A percentile compares a stretch with the other conserved stretches of the same genome.
Evolutionary conservation across 495 filamentous ascomycete genomes (phyloP).

Genomic region (Xylaria grammica): DNA sequence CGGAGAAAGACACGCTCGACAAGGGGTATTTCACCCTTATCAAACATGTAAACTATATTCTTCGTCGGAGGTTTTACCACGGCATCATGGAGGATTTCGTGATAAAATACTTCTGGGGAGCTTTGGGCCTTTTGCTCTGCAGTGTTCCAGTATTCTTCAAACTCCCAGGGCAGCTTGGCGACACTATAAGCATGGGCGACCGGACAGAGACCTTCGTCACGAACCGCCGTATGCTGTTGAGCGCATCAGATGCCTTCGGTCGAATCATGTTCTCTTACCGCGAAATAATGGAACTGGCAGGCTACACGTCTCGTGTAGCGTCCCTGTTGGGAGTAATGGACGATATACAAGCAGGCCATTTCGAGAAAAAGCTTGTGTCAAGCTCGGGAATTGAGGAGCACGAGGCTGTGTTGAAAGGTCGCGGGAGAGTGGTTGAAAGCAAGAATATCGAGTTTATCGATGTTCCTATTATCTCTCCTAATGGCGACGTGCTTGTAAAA

Average conservation of each 20-base stretch:
- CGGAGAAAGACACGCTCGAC: constrained; percentile 95
- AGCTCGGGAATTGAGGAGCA: constrained; percentile 80
- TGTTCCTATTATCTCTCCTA: constrained; percentile 97
- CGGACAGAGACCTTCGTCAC: constrained; percentile 95
- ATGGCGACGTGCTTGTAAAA: constrained; percentile 87
- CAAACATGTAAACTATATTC: constrained; percentile 96
- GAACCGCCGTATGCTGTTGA: constrained; percentile 87
- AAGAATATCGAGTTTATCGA: constrained; percentile 83
- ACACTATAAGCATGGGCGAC: constrained; percentile 80
- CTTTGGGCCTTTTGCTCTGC: constrained; percentile 89
- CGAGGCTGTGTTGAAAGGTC: constrained; percentile 75
- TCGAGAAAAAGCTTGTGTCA: constrained; percentile 94
- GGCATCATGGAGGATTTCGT: constrained; percentile 99
- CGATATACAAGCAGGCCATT: constrained; percentile 84
- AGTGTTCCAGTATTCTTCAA: constrained; percentile 96
- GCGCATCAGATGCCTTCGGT: constrained; percentile 93
- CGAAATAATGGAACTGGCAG: constrained; percentile 92
- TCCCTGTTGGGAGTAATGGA: constrained; percentile 92
- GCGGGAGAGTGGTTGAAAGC: constrained; percentile 79
- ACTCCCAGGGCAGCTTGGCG: constrained; percentile 69
- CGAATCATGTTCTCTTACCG: constrained; percentile 98
- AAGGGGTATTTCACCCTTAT: constrained; percentile 99
- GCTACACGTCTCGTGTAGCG: constrained; percentile 91
- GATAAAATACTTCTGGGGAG: constrained; percentile 99
- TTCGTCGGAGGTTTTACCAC: constrained; percentile 88